These are phyloP conservation scores for Spathaspora boniae DNA, from an alignment of 805 yeast species.

Conservation along the genomic window DNA sequence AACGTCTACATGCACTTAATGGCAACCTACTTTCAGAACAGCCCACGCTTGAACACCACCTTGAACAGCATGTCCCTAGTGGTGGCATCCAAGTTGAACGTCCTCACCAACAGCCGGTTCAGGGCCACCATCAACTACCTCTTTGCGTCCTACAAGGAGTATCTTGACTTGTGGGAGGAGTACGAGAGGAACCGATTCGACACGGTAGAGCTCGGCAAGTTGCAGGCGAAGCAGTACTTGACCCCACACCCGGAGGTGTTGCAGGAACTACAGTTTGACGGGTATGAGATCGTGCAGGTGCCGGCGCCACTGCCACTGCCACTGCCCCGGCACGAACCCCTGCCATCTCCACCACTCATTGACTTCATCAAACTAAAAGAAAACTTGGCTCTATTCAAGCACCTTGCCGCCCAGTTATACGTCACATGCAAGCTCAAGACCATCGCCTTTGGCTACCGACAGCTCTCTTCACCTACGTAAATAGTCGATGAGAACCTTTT, in stretches of 20 bases:
- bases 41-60: conserved; percentile 5
- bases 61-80: conserved; percentile 6
- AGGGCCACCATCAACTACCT: conserved; percentile 13
- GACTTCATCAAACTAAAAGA: conserved; percentile 6
- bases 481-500: conserved; percentile 49
- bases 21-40: conserved; percentile 15
- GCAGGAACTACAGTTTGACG: conserved; percentile 2
- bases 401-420: conserved; percentile 11
- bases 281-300: background rate
- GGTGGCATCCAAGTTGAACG: conserved; percentile 10
- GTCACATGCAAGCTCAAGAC: conserved; percentile 8
- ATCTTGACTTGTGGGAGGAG: conserved; percentile 8
- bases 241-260: background rate
- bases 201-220: conserved; percentile 3
- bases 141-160: conserved; percentile 12
- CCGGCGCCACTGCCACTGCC: no score
- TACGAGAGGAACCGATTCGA: conserved; percentile 5
- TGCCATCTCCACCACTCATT: conserved; percentile 1
- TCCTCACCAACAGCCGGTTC: conserved; percentile 9
- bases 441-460: conserved; percentile 1
- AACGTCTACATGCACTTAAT: conserved; percentile 4
- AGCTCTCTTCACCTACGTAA: conserved; percentile 18
- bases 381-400: conserved; percentile 11
- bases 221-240: background rate
- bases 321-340: no score